phyloP scores from a whole-genome alignment of 768 basidiomycete species.

The Russula brevipes region DNA sequence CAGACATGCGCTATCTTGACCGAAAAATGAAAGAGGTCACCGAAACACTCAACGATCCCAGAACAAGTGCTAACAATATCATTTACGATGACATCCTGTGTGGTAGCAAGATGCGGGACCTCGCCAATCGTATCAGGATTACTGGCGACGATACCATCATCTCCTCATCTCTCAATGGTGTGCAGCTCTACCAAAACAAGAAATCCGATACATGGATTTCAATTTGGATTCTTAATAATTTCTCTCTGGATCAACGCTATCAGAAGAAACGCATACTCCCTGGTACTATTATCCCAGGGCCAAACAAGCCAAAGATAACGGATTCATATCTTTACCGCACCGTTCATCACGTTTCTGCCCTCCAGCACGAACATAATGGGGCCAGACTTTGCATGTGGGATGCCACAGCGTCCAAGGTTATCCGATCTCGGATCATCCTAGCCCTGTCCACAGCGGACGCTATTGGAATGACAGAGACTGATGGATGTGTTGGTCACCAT shows the following conservation, averaged over 20 bases:
- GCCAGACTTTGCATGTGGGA: no score
- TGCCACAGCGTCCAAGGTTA: no score
- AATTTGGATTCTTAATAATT: not conserved
- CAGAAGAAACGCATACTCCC: no score
- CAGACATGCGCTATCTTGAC: not conserved
- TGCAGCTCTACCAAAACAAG: not conserved
- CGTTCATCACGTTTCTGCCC: no score
- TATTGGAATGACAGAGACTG: not conserved
- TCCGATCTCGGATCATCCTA: no score
- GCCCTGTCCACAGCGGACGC: no score
- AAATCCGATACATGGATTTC: not conserved
- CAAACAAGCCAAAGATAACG: not conserved
- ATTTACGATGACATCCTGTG: not conserved
- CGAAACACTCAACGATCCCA: not conserved
- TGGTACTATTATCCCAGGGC: not conserved
- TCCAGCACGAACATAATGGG: no score
- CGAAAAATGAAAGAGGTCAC: no score
- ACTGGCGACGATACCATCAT: not conserved
- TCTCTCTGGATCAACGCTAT: not conserved
- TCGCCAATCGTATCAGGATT: not conserved
- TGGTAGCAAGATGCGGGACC: not conserved
- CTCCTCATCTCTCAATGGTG: not conserved
- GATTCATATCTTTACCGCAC: no score
- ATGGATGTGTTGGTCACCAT: not conserved
- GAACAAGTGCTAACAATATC: not conserved